Evolutionary conservation across 2,329 filamentous ascomycete species (phyloP).

Genomic region (Bimuria novae-zelandiae): DNA sequence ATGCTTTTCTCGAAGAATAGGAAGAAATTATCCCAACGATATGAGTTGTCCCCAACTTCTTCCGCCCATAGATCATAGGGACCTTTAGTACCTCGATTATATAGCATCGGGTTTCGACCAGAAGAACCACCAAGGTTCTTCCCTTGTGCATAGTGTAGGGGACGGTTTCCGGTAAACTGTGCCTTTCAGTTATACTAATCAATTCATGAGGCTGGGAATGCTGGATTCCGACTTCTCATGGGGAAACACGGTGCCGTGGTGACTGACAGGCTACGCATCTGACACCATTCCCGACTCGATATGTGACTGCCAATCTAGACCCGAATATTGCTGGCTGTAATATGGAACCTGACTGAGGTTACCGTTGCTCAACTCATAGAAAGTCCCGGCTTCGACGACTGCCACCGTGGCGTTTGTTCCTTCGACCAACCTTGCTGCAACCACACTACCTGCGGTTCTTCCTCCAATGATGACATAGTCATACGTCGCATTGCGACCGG

Average conservation of each 20-base stretch:
- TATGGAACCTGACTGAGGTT: slow-evolving; percentile 28
- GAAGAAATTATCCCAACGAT: neutral
- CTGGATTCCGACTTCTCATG: no score
- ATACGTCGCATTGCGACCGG: slow-evolving; percentile 14
- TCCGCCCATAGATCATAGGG: slow-evolving; percentile 14
- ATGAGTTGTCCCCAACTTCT: neutral
- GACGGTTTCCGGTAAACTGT: no score
- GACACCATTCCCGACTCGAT: slow-evolving; percentile 37
- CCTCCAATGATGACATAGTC: slow-evolving; percentile 24
- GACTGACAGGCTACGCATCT: no score
- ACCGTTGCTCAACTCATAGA: slow-evolving; percentile 32
- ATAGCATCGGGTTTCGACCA: slow-evolving; percentile 20
- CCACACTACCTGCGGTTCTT: slow-evolving; percentile 14
- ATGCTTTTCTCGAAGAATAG: no score
- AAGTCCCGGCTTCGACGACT: slow-evolving; percentile 34
- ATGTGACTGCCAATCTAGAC: slow-evolving; percentile 26
- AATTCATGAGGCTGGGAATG: no score
- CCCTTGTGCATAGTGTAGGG: slow-evolving; percentile 8
- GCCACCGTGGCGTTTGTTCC: slow-evolving; percentile 17
- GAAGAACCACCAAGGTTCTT: slow-evolving; percentile 10
- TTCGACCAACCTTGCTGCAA: slow-evolving; percentile 6
- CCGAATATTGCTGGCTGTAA: slow-evolving; percentile 16
- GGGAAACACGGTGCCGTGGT: no score
- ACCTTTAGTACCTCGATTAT: slow-evolving; percentile 4
- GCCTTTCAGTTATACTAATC: neutral